phyloP scores from a whole-genome alignment of 257 asterid species.

The Solanum habrochaites region DNA sequence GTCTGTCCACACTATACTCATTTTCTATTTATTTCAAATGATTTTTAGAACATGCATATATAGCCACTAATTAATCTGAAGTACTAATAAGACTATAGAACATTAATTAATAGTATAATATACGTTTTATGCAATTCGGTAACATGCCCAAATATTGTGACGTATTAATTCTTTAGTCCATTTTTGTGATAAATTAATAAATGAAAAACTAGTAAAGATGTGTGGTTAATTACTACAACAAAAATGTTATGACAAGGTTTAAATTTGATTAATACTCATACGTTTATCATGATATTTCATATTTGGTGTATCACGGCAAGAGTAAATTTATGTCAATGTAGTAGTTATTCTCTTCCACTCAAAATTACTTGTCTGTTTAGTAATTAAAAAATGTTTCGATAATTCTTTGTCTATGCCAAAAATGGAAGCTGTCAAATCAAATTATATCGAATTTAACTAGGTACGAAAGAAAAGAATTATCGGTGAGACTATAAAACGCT shows the following conservation, averaged over 20 bases:
- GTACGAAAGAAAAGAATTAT: neutral
- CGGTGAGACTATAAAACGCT: neutral
- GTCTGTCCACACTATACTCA: conserved; percentile 22
- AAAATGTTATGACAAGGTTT: neutral
- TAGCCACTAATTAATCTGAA: neutral
- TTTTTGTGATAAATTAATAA: neutral
- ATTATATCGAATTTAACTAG: neutral
- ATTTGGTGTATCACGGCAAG: neutral
- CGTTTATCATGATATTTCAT: neutral
- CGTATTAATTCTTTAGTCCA: neutral
- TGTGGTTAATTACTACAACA: neutral
- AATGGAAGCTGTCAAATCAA: neutral
- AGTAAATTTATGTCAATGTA: neutral
- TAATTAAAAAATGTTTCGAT: neutral
- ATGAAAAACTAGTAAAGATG: neutral
- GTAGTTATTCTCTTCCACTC: neutral
- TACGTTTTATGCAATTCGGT: neutral
- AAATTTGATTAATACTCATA: neutral
- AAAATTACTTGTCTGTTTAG: too few species aligned
- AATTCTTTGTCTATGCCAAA: neutral
- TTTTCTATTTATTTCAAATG: conserved; percentile 9
- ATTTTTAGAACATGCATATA: neutral
- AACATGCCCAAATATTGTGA: neutral
- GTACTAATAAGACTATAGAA: neutral
- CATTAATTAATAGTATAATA: neutral